Conservation (phyloP, 192 early-diverging fungal species). For the Physocladia obscura region DNA sequence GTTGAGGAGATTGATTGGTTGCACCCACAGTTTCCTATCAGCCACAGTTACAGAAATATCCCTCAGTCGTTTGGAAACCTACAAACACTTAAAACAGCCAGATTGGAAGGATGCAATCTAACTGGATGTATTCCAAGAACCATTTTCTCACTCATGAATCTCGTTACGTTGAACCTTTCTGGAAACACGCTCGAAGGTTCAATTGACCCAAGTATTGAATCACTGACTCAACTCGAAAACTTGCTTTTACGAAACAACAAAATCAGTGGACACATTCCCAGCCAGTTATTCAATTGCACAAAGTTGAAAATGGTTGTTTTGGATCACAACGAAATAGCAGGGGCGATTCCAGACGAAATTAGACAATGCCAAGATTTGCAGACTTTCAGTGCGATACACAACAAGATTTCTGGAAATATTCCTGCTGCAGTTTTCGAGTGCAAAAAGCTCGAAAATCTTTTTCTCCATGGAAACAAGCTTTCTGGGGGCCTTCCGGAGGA, state of each 20-base stretch:
- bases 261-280: neutral
- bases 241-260: neutral
- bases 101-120: constrained; percentile 10
- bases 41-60: no score
- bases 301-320: no score
- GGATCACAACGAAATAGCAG: no score
- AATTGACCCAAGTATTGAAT: neutral
- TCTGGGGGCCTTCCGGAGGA: neutral
- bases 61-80: no score
- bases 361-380: no score
- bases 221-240: neutral
- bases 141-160: neutral
- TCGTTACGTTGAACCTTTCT: neutral
- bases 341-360: no score
- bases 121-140: constrained; percentile 8
- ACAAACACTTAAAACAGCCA: no score
- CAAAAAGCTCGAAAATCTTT: neutral
- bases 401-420: neutral
- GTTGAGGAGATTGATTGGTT: no score
- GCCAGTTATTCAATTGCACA: no score
- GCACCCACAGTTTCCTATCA: no score
- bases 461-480: neutral
- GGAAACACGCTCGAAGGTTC: neutral
- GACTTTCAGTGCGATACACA: no score
- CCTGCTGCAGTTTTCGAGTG: neutral